Evolutionary conservation across 352 stramenopile species (phyloP).

Genomic region (Peronosclerospora sorghi): DNA sequence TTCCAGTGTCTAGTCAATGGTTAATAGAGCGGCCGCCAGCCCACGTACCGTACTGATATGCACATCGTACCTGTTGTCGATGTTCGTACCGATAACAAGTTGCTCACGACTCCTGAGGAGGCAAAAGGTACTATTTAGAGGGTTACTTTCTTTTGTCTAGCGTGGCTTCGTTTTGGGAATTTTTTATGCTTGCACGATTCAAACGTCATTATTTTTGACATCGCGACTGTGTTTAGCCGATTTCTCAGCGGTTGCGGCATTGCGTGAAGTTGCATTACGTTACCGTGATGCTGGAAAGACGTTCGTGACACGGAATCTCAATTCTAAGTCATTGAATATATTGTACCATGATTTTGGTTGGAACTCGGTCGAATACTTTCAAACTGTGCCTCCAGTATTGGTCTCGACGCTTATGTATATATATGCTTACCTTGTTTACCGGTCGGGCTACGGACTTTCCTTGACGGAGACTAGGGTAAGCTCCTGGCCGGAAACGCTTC

Average conservation of each 20-base stretch:
- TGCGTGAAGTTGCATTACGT: slow-evolving; percentile 58
- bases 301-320: slow-evolving; percentile 53
- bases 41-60: too few relatives aligned
- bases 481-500: too few relatives aligned
- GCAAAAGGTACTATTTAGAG: slow-evolving; percentile 62
- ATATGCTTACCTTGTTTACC: too few relatives aligned
- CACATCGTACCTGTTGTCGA: too few relatives aligned
- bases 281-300: slow-evolving; percentile 69
- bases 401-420: too few relatives aligned
- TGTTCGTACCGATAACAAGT: too few relatives aligned
- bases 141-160: slow-evolving; percentile 78
- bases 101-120: slow-evolving; percentile 21
- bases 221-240: slow-evolving; percentile 71
- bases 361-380: slow-evolving; percentile 29
- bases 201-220: slow-evolving; percentile 60
- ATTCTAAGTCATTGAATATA: slow-evolving; percentile 41
- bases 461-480: too few relatives aligned
- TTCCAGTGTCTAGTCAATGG: too few relatives aligned
- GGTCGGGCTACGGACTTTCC: too few relatives aligned
- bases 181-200: slow-evolving; percentile 63
- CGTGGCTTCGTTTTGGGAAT: slow-evolving; percentile 57
- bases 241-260: slow-evolving; percentile 73
- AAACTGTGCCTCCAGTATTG: slow-evolving; percentile 16
- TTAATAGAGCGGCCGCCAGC: too few relatives aligned
- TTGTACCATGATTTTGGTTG: slow-evolving; percentile 49